Evolutionary conservation across 2,329 filamentous ascomycete genomes (phyloP).

Genomic region (Coniochaeta hoffmannii): DNA sequence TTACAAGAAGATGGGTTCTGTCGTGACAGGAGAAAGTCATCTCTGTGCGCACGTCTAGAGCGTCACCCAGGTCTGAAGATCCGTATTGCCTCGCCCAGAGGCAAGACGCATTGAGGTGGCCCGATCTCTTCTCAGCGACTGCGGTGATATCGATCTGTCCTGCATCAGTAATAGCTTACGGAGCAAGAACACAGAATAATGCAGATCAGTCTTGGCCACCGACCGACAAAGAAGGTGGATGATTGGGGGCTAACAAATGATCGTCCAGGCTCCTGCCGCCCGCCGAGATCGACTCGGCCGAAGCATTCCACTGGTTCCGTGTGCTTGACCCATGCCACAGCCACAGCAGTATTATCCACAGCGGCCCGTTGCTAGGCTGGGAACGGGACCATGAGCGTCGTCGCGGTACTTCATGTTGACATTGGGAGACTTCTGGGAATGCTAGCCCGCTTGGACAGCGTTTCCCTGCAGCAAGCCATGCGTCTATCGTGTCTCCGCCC

Average conservation of each 20-base stretch:
- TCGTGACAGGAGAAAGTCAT: too few species aligned
- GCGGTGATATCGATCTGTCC: neutral
- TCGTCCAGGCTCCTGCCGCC: neutral
- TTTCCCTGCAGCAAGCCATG: neutral
- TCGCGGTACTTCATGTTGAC: neutral
- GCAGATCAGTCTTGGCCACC: neutral
- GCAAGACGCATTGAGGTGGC: neutral
- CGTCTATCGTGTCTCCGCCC: neutral
- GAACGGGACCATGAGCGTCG: neutral
- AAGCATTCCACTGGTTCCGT: neutral
- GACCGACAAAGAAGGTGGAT: neutral
- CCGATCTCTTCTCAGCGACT: neutral
- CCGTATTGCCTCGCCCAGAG: too few species aligned
- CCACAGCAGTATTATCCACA: neutral
- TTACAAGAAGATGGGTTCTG: too few species aligned
- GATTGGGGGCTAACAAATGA: neutral
- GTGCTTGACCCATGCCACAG: neutral
- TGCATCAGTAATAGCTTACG: neutral
- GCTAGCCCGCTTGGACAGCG: neutral
- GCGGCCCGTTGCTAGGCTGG: neutral
- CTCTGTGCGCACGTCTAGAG: too few species aligned
- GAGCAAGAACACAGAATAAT: neutral
- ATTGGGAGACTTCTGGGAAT: neutral
- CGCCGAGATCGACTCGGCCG: neutral
- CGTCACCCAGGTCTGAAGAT: too few species aligned